Percentiles rank a stretch among this genome's conserved stretches.
Evolutionary conservation across 2,329 filamentous ascomycete genomes (phyloP).

Genomic region (Diaporthe ampelina): DNA sequence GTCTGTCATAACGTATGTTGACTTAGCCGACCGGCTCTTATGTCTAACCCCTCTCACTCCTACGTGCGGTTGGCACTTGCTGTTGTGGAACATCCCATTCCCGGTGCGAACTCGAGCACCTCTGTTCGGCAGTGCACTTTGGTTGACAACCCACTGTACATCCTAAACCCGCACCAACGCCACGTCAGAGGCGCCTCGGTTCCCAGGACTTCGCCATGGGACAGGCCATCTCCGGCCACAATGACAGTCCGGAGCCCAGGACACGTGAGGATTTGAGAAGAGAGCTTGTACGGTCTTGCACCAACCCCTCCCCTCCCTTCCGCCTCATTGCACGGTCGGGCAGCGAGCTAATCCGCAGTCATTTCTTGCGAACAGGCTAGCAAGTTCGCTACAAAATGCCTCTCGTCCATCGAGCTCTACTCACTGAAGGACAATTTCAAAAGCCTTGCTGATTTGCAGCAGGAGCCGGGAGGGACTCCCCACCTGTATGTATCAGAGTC

Average conservation of each 20-base stretch:
- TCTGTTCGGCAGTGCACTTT: too few relatives aligned
- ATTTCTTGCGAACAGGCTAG: conserved; percentile 60
- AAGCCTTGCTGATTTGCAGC: conserved; percentile 75
- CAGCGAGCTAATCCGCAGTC: conserved; percentile 41
- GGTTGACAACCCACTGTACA: too few relatives aligned
- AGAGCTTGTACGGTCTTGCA: conserved; percentile 60
- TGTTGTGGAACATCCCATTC: too few relatives aligned
- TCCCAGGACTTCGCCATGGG: conserved; percentile 26
- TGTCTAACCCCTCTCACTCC: too few relatives aligned
- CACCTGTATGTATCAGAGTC: conserved; percentile 76
- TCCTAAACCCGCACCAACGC: background rate
- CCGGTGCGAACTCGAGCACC: too few relatives aligned
- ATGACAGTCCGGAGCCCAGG: conserved; percentile 45
- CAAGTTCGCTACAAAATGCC: conserved; percentile 78
- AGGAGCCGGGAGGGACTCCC: conserved; percentile 55
- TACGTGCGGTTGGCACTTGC: too few relatives aligned
- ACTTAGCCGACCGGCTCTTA: too few relatives aligned
- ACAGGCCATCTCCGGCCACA: conserved; percentile 34
- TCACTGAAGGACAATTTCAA: conserved; percentile 81
- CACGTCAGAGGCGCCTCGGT: background rate
- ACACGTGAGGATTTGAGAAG: conserved; percentile 66
- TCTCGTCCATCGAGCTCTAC: conserved; percentile 79
- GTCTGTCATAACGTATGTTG: too few relatives aligned
- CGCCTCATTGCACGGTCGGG: background rate
- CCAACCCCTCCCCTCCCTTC: background rate